These are phyloP conservation scores for Hippophae gyantsensis DNA, from an alignment of 306 rosid genomes.

Conservation along the genomic window DNA sequence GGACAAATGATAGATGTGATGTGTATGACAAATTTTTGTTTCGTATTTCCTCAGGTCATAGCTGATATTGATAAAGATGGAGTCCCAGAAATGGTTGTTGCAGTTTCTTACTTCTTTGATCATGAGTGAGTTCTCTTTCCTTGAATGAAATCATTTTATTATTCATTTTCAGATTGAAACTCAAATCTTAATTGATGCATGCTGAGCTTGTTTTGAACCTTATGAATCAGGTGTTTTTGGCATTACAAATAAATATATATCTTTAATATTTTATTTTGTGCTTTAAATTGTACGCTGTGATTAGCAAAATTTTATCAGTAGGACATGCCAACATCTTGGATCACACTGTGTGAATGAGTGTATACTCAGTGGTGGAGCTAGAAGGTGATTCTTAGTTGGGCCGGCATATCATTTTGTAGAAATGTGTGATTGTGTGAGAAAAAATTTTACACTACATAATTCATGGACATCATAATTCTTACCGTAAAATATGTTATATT, in stretches of 20 bases:
- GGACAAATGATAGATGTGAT: slow-evolving; percentile 2
- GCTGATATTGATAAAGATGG: slow-evolving; percentile 97
- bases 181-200: not conserved
- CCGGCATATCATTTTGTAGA: too few species aligned
- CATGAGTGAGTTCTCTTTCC: slow-evolving; percentile 64
- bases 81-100: slow-evolving; percentile 83
- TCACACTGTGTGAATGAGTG: not conserved
- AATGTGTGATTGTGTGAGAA: too few species aligned
- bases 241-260: too few species aligned
- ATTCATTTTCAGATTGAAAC: not conserved
- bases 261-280: too few species aligned
- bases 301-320: too few species aligned
- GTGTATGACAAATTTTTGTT: slow-evolving; percentile 15
- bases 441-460: too few species aligned
- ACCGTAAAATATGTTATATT: too few species aligned
- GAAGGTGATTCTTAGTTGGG: too few species aligned
- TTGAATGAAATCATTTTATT: not conserved
- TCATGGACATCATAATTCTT: too few species aligned
- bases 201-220: not conserved
- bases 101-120: slow-evolving; percentile 91
- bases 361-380: too few species aligned
- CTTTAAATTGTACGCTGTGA: too few species aligned
- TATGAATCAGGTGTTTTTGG: too few species aligned
- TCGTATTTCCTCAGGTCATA: slow-evolving; percentile 57
- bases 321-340: not conserved